Conservation (phyloP, 257 asterid genomes). For the Solanum gracilifrons region DNA sequence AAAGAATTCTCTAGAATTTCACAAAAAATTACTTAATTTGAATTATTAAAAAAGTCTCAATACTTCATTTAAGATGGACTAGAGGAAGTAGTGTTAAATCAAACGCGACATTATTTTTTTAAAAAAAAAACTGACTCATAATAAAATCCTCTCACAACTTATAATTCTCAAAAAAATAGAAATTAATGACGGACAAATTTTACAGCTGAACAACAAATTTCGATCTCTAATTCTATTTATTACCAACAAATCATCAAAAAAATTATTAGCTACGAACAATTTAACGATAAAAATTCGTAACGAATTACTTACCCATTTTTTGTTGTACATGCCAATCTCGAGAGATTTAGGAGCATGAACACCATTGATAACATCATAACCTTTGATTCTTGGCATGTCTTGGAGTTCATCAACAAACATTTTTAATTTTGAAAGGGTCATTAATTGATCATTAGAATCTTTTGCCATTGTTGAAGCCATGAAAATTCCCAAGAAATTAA, state of each 20-base stretch:
- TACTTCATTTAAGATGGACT: background rate
- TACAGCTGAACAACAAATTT: background rate
- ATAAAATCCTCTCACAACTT: background rate
- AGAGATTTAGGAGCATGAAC: constrained; percentile 25
- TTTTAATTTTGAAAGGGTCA: constrained; percentile 34
- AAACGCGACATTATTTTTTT: background rate
- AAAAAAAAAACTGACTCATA: background rate
- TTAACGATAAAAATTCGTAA: background rate
- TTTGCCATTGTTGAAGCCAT: constrained; percentile 34
- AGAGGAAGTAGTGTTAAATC: background rate
- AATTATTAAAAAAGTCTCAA: background rate
- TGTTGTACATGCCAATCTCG: constrained; percentile 61
- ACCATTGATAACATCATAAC: constrained; percentile 27
- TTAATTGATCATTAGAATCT: constrained; percentile 4
- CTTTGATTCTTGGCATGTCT: constrained; percentile 66
- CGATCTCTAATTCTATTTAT: background rate
- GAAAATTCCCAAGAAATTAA: background rate
- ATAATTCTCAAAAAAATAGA: background rate
- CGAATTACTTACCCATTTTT: constrained; percentile 53
- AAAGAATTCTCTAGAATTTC: background rate
- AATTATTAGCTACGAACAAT: background rate
- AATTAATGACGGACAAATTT: background rate
- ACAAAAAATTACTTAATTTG: background rate
- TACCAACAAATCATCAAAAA: background rate
- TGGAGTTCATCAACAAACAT: constrained; percentile 67